Evolutionary conservation across 441 rosid genomes (phyloP), one percentile per base, ranked within the genome.

Genomic region (Croton setiger): DNA sequence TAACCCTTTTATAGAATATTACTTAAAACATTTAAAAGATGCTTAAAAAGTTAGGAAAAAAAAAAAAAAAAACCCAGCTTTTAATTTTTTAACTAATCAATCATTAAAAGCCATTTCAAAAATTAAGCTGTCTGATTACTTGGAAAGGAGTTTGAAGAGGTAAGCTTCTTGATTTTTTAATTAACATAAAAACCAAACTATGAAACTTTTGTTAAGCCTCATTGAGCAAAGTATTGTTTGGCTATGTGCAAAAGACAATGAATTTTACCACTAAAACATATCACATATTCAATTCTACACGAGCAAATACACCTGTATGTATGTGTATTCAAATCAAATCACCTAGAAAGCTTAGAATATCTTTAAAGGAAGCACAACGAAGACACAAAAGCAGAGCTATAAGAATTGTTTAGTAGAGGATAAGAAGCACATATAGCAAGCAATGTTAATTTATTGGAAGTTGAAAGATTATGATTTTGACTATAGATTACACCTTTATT

Each of bases 381-480:
- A 66, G 70, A 59, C 18, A 62, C 17, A 60, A 51, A 55, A 57
- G 54, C 1, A 58, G 4, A 63, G 66, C 23, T 41, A 51, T 7
- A 5, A n/a, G 10, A 48, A 69, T 56, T 54, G 36, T 55, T 74
- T 17, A 60, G 36, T 55, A 37, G 47, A 43, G 76, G 53, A 48
- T 33, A 43, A 69, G 72, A 60, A 39, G 80, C 65, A 69, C 15
- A 41, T 60, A 27, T 57, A 70, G 53, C 49, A 66, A 70, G 74
- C 69, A 75, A 62, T 64, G 51, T 21, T 59, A 21, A 18, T 33
- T 70, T 51, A 37, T 45, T 56, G 33, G 27, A 57, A 61, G 67
- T 45, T 56, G 33, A 36, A 57, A 61, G 67, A 71, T 66, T 48
- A 80, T 69, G 73, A 64, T 64, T 71, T 73, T 74, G 73, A 78